These are phyloP conservation scores for Ascochyta clinopodiicola DNA, from an alignment of 2,329 filamentous ascomycete genomes.

Conservation along the genomic window DNA sequence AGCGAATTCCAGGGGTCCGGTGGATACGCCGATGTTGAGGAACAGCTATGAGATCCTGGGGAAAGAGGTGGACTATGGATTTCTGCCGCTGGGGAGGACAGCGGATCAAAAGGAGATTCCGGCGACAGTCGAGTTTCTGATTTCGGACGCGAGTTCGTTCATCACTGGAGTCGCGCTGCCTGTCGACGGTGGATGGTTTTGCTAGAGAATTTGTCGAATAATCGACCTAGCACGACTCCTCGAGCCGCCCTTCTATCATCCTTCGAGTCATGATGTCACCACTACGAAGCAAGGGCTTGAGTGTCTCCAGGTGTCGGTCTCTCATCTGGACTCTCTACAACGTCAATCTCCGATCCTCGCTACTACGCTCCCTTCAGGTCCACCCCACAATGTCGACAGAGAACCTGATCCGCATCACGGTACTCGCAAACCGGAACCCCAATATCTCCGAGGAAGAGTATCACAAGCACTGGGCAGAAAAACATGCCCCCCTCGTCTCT, in stretches of 20 bases:
- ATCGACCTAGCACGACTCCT: background rate
- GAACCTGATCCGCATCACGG: conserved; percentile 28
- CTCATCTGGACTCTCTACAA: too few relatives aligned
- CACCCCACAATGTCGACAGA: conserved; percentile 16
- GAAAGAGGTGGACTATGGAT: conserved; percentile 25
- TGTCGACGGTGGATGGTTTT: conserved; percentile 56
- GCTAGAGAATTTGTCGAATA: conserved; percentile 17
- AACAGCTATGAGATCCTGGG: conserved; percentile 28
- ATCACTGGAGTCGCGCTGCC: conserved; percentile 55
- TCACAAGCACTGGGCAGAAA: conserved; percentile 32
- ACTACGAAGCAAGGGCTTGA: background rate
- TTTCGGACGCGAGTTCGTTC: conserved; percentile 55
- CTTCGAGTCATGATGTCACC: conserved; percentile 2
- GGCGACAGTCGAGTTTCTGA: conserved; percentile 56
- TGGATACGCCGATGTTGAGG: conserved; percentile 47
- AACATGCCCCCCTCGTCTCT: conserved; percentile 30
- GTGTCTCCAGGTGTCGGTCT: too few relatives aligned
- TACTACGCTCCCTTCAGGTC: too few relatives aligned
- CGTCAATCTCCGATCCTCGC: too few relatives aligned
- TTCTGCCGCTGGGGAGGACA: conserved; percentile 32
- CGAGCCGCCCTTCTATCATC: background rate
- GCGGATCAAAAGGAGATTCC: conserved; percentile 49
- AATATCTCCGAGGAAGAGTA: conserved; percentile 31
- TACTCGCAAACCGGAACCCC: conserved; percentile 30
- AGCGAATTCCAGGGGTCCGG: conserved; percentile 24